A percentile compares a stretch with the other conserved stretches of the same genome.
Conservation (phyloP, 2,329 filamentous ascomycete species). For the Nannizziopsis barbatae region DNA sequence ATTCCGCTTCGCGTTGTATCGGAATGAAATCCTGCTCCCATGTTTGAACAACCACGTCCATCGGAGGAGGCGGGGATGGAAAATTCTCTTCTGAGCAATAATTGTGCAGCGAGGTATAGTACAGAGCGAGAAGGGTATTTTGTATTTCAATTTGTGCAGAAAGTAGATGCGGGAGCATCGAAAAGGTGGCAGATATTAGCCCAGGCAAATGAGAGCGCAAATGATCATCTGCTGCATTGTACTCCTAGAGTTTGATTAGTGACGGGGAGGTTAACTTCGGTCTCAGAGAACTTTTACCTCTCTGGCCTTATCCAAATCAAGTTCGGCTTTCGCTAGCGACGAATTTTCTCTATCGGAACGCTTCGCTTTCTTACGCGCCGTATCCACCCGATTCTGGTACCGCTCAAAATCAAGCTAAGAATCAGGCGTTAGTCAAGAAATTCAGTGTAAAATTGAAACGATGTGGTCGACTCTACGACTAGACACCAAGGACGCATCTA, state of each 20-base stretch:
- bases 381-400: slow-evolving; percentile 59
- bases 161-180: slow-evolving; percentile 61
- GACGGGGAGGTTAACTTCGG: not conserved
- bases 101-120: slow-evolving; percentile 65
- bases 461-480: not conserved
- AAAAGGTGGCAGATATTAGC: slow-evolving; percentile 59
- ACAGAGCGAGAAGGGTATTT: slow-evolving; percentile 62
- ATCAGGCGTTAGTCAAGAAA: not conserved
- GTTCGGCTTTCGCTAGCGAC: slow-evolving; percentile 58
- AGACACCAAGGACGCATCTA: no score
- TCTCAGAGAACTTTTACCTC: slow-evolving; percentile 40
- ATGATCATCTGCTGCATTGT: slow-evolving; percentile 62
- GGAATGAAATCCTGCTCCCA: slow-evolving; percentile 56
- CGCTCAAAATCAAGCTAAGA: slow-evolving; percentile 63
- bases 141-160: slow-evolving; percentile 62
- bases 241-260: slow-evolving; percentile 43
- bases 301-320: slow-evolving; percentile 53
- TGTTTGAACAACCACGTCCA: slow-evolving; percentile 56
- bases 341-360: slow-evolving; percentile 63
- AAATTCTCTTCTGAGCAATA: slow-evolving; percentile 60
- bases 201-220: slow-evolving; percentile 60
- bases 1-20: slow-evolving; percentile 55
- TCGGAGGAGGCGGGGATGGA: slow-evolving; percentile 59
- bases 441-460: not conserved
- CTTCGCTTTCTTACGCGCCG: slow-evolving; percentile 57